Evolutionary conservation across 176 grass and related monocot species (phyloP).

Genomic region (maize (Zea mays)): Zm-B73-REFERENCE-NAM-5.0 NC_050100.1:204590501-204591000

Average conservation of each 20-base stretch:
- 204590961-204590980: no score
- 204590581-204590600: constrained; percentile 12
- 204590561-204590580: background rate
- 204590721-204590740: background rate
- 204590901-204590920: no score
- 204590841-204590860: no score
- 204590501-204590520: constrained; percentile 1
- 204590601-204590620: constrained; percentile 1
- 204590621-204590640: constrained; percentile 16
- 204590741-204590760: background rate
- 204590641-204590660: background rate
- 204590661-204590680: background rate
- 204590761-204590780: background rate
- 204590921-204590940: no score
- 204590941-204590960: no score
- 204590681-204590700: background rate
- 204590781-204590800: background rate
- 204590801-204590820: background rate
- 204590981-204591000: no score
- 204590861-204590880: background rate
- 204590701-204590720: background rate
- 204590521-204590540: background rate
- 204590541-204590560: constrained; percentile 29
- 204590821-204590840: background rate
- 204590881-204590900: no score